Evolutionary conservation across 345 rosid genomes (phyloP), one percentile per base, ranked within the genome.

Genomic region (Salix brachista): DNA sequence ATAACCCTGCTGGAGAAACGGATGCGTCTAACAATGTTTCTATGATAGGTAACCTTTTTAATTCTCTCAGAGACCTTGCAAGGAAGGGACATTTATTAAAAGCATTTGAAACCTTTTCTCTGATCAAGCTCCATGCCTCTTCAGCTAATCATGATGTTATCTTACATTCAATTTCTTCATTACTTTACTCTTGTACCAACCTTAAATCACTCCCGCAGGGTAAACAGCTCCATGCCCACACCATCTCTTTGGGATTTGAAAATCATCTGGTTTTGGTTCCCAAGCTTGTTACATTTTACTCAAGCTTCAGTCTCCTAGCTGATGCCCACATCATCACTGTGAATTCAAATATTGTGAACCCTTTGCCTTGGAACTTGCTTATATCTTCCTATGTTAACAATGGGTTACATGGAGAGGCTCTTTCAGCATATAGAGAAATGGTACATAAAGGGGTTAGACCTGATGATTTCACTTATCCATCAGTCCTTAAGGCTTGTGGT

Each of bases 401-500:
- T 70, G 84, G 87, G 60, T 74, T 77, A 30, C 88, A 66, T 42
- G 67, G 30, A 19, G 91, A 88, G 80, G 91, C 88, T 71, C 74
- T 90, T 69, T 62, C 78, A 67, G 71, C 82, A 58, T 93, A 88
- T 73, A 88, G 72, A 78, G 69, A 79, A 75, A 90, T 93, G 98
- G 73, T 83, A 71, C 64, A 79, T 41, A 85, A 73, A 70, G 92
- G 95, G 48, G 70, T 90, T 75, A 79, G 70, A 80, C 92, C 91
- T 0, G 94, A 93, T 90, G 85, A 85, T 21, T 93, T 88, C 78
- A 91, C 97, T 56, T 93, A 88, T 77, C 94, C 98, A 0, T 89
- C 97, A 30, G 87, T 91, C 79, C 89, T 91, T 18, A 93, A 90
- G 80, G 93, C 95, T 9, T 93, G 98, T 76, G 91, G 91, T 34